Evolutionary conservation across 148 eudicot species (phyloP), one percentile per base, ranked within the genome.

Genomic region (Cornus florida): DNA sequence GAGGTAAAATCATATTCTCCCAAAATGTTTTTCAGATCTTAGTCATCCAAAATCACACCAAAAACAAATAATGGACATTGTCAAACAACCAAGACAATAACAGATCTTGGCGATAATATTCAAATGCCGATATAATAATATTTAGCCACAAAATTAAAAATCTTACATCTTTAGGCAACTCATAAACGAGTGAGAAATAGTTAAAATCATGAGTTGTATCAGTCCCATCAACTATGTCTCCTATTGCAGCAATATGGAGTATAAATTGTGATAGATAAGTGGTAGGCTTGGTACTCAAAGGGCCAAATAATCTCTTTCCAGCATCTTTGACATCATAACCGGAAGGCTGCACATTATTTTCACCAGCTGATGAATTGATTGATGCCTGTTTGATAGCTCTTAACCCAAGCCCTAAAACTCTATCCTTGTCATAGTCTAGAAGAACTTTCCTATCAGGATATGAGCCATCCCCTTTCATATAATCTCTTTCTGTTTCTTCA

Each of bases 171-270:
- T 94, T 97, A 64, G 99, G 99, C 99, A 98, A 97, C 83, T 97
- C 99, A 79, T 97, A 94, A 72, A 97, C 79, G 17, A 97, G 89
- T 38, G 99, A 94, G 80, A 97, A 97, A 74, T 97, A 97, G 87
- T 97, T 97, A 89, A 97, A 97, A 83, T 97, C 98, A 85, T 97
- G 99, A 76, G 98, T 97, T 65, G 99, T 97, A 84, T 97, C 99
- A 59, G 98, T 86, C 80, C 99, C 99, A 77, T 97, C 99, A 82
- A 97, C 98, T 83, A 97, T 94, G 88, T 97, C 99, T 64, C 99
- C 99, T 78, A 94, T 94, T 69, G 99, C 97, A 86, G 99, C 98
- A 89, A 97, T 89, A 82, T 97, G 97, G 80, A 97, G 99, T 67
- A 92, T 89, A 84, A 97, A 97, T 81, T 91, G 99, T 24, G 99